These are phyloP conservation scores for Zostera marina DNA, from an alignment of 116 monocot genomes.

Conservation along the genomic window DNA sequence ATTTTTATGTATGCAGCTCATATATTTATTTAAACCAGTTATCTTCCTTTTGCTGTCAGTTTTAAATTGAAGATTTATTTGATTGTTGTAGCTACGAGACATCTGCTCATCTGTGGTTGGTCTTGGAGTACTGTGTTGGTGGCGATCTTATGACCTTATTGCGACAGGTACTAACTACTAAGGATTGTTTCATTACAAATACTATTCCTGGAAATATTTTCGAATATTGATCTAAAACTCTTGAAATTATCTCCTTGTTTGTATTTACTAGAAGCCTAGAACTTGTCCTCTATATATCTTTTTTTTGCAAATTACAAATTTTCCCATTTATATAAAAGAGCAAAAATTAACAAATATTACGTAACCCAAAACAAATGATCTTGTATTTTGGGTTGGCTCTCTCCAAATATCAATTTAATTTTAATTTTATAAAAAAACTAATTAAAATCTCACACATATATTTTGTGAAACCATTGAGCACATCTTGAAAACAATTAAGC, in stretches of 20 bases:
- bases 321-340: too few relatives aligned
- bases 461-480: too few relatives aligned
- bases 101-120: slow-evolving; percentile 88
- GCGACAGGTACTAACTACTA: slow-evolving; percentile 50
- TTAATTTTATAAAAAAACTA: too few relatives aligned
- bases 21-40: neutral
- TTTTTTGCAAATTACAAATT: too few relatives aligned
- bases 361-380: too few relatives aligned
- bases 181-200: neutral
- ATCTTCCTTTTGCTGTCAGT: neutral
- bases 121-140: slow-evolving; percentile 96
- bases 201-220: neutral
- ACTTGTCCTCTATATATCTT: too few relatives aligned
- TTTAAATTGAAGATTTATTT: neutral
- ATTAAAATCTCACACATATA: too few relatives aligned
- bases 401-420: too few relatives aligned
- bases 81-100: slow-evolving; percentile 68
- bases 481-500: too few relatives aligned
- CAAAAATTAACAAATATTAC: too few relatives aligned
- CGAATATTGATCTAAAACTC: neutral
- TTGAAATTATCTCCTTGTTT: neutral
- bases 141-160: slow-evolving; percentile 73
- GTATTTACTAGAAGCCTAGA: too few relatives aligned
- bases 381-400: too few relatives aligned
- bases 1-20: neutral